Evolutionary conservation across 1,284 basidiomycete genomes (phyloP), one percentile per base, ranked within the genome.

Genomic region (Ceratobasidium papillatum): DNA sequence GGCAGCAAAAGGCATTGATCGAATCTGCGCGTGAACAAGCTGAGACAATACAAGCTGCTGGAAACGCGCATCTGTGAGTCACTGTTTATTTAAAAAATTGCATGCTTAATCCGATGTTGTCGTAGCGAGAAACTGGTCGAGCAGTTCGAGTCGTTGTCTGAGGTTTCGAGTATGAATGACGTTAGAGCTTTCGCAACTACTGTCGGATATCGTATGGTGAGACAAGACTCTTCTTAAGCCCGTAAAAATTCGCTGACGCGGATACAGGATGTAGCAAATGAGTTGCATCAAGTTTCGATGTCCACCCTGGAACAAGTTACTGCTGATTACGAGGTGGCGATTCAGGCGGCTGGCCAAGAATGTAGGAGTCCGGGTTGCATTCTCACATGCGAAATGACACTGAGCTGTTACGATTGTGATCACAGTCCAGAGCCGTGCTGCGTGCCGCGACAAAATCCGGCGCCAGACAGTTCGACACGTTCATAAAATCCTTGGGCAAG

Each of bases 391-490:
- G 22, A 27, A 14, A 3, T 11, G 51, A 27, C 25, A 14, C 25
- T 27, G 22, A 30, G 51, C 27, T 52, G 51, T 27, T 14, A 41
- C 14, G 7, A 41, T 7, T 14, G 38, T 5, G 51, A 30, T 17
- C 27, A 19, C 32, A 71, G 68, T 71, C 19, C 38, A 71, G 30
- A 61, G n/a, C 27, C 68, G 68, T 25, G 41, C 68, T 1, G 32
- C 38, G 11, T 54, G 56, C 27, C 68, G 68, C 14, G 68, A 71
- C 14, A 71, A 71, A 38, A 47, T 71, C 56, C 68, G 68, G 25
- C 68, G 68, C 27, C 68, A 49, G 17, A 61, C 68, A 1, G 43
- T 71, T 14, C 41, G 36, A 22, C 68, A 61, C 5, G 68, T 36
- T 8, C 54, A 71, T 19, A 38, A 51, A 1, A 71, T 71, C 12